Percentiles rank a stretch among this genome's conserved stretches.
Conservation (phyloP, 1,284 basidiomycete species). For the Papiliotrema nemorosa region DNA sequence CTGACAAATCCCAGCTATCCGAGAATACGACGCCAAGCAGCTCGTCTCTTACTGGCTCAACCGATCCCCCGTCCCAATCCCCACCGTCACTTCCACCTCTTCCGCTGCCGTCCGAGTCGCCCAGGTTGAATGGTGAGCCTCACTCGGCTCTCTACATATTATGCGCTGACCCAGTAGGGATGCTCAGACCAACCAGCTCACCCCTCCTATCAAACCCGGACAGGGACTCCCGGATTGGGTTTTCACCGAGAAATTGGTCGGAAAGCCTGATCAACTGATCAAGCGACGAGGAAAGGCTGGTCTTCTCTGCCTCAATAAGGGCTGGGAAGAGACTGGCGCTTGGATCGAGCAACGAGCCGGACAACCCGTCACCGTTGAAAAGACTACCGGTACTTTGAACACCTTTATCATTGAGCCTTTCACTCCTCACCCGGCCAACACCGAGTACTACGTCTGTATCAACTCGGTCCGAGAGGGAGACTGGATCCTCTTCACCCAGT, state of each 20-base stretch:
- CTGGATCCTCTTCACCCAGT: slow-evolving; percentile 93
- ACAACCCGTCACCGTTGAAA: slow-evolving; percentile 92
- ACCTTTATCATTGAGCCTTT: slow-evolving; percentile 99
- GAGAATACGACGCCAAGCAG: slow-evolving; percentile 93
- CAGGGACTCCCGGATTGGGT: slow-evolving; percentile 78
- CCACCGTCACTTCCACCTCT: slow-evolving; percentile 46
- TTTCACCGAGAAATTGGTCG: slow-evolving; percentile 79
- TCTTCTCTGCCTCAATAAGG: slow-evolving; percentile 88
- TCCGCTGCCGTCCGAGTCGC: slow-evolving; percentile 49
- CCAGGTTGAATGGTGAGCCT: slow-evolving; percentile 49
- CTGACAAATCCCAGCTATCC: slow-evolving; percentile 62
- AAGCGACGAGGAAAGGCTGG: slow-evolving; percentile 99
- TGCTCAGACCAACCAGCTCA: slow-evolving; percentile 72
- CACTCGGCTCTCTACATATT: not conserved
- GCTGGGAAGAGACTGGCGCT: slow-evolving; percentile 75
- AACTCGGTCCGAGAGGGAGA: slow-evolving; percentile 94
- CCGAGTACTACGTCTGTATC: slow-evolving; percentile 98
- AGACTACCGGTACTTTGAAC: slow-evolving; percentile 88
- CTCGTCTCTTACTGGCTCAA: slow-evolving; percentile 90
- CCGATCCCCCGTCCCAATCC: slow-evolving; percentile 63
- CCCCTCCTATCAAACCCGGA: slow-evolving; percentile 59
- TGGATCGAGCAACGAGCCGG: slow-evolving; percentile 91
- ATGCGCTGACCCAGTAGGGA: slow-evolving; percentile 61
- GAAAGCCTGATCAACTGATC: slow-evolving; percentile 97
- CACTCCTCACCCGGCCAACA: slow-evolving; percentile 87